Evolutionary conservation across 2,329 filamentous ascomycete genomes (phyloP).

Genomic region (Penicillium sclerotiorum): DNA sequence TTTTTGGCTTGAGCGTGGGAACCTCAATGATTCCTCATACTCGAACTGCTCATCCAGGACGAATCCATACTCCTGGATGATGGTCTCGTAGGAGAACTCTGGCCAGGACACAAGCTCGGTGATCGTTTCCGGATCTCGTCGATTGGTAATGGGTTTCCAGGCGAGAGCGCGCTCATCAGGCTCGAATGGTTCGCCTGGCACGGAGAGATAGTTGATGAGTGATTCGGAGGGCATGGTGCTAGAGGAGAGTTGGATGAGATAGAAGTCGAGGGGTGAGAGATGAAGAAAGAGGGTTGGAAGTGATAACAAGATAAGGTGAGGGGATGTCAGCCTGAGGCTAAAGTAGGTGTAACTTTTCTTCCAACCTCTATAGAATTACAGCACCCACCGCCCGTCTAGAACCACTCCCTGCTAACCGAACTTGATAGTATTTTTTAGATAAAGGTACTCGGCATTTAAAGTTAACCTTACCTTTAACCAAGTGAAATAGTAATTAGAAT

Average conservation of each 20-base stretch:
- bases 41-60: constrained; percentile 13
- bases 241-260: background rate
- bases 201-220: background rate
- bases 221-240: background rate
- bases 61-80: constrained; percentile 15
- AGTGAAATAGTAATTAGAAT: no score
- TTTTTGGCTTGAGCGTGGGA: constrained; percentile 12
- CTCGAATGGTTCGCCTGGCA: background rate
- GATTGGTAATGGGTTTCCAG: background rate
- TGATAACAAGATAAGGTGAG: no score
- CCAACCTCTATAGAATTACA: no score
- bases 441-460: no score
- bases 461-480: no score
- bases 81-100: constrained; percentile 15
- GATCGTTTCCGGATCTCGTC: constrained; percentile 4
- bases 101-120: constrained; percentile 12
- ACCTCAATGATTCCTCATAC: constrained; percentile 11
- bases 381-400: no score
- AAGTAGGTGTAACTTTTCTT: no score
- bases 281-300: no score
- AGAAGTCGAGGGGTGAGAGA: no score
- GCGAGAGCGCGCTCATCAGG: background rate
- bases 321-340: no score
- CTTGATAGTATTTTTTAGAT: no score
- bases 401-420: no score